phyloP scores from a whole-genome alignment of 495 filamentous ascomycete genomes.

The Penicillium roqueforti region DNA sequence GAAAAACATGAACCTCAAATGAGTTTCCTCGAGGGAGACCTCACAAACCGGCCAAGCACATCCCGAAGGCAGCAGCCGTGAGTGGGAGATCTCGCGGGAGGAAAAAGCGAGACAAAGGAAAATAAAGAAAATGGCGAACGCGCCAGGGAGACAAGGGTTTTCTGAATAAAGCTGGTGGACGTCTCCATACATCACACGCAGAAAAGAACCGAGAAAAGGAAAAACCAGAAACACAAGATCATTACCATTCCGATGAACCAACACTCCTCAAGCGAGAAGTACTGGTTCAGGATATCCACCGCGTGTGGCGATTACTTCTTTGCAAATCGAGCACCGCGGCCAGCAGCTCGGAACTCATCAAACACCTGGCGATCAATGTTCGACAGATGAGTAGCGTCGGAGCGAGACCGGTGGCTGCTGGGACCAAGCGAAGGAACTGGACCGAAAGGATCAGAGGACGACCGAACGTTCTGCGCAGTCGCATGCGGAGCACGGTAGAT shows the following conservation, averaged over 20 bases:
- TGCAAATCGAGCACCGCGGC: not conserved
- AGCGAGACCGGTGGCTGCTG: not conserved
- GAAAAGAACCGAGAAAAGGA: not conserved
- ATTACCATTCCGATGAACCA: not conserved
- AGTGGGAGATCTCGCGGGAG: not conserved
- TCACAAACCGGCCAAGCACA: not conserved
- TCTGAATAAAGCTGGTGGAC: not conserved
- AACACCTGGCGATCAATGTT: not conserved
- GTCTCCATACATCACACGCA: constrained; percentile 2
- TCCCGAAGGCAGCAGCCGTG: not conserved
- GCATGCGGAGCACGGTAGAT: not conserved
- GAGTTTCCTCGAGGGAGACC: not conserved
- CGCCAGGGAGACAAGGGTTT: not conserved
- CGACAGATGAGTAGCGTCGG: not conserved
- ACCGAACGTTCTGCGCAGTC: constrained; percentile 9
- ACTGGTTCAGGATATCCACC: not conserved
- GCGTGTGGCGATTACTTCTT: not conserved
- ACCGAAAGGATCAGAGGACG: not conserved
- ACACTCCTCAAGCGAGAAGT: not conserved
- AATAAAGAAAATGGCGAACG: not conserved
- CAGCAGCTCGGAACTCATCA: not conserved
- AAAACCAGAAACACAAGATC: not conserved
- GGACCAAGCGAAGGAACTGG: not conserved
- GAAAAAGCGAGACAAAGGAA: too few species aligned
- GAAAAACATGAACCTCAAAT: not conserved